These are phyloP conservation scores for Cyphellophora attinorum DNA, from an alignment of 2,329 filamentous ascomycete species.

Conservation along the genomic window DNA sequence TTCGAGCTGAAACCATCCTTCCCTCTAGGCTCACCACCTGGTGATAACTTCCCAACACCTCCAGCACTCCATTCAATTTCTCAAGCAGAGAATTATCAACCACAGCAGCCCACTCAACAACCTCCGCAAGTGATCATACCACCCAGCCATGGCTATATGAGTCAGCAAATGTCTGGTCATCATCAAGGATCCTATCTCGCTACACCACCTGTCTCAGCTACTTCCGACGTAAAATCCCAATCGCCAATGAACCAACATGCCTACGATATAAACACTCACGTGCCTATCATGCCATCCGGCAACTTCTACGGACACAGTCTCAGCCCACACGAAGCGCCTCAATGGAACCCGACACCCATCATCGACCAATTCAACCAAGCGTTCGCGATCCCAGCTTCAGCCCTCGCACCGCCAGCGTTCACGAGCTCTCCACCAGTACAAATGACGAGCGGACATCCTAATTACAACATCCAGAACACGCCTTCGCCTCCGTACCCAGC, in stretches of 20 bases:
- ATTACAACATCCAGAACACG: conserved; percentile 3
- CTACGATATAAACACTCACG: conserved; percentile 8
- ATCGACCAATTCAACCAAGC: conserved; percentile 87
- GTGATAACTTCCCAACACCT: conserved; percentile 53
- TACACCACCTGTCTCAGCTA: conserved; percentile 68
- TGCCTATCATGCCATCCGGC: conserved; percentile 19
- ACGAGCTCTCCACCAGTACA: conserved; percentile 2
- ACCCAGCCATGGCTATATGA: conserved; percentile 6
- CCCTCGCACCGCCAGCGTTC: conserved; percentile 11
- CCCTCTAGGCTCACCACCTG: conserved; percentile 71
- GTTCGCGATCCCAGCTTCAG: conserved; percentile 62
- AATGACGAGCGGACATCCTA: not conserved
- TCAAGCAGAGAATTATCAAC: conserved; percentile 38
- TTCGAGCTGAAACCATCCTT: conserved; percentile 86
- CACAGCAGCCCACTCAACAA: conserved; percentile 31
- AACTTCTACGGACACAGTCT: not conserved
- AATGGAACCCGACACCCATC: conserved; percentile 81
- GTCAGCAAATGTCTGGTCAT: conserved; percentile 10
- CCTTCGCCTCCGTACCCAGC: conserved; percentile 4
- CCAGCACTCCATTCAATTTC: too few species aligned
- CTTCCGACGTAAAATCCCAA: conserved; percentile 67
- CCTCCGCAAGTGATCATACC: conserved; percentile 15
- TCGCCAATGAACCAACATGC: conserved; percentile 32
- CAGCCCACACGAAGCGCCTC: conserved; percentile 23
- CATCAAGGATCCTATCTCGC: conserved; percentile 11